Evolutionary conservation across 139 green algal genomes (phyloP), one percentile per base, ranked within the genome.

Genomic region (Chlorella sp.): DNA sequence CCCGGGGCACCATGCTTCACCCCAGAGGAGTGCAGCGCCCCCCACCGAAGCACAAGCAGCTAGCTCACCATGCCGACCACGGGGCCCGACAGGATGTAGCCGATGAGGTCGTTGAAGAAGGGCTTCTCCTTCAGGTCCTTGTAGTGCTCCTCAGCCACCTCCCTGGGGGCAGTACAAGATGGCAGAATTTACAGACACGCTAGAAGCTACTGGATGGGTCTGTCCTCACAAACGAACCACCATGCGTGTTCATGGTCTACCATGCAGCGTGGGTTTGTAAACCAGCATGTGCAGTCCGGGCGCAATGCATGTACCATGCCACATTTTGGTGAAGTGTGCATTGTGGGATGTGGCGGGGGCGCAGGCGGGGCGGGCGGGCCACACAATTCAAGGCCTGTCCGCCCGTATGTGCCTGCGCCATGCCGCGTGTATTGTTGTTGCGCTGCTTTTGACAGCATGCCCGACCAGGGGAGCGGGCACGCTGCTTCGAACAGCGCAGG

Each of bases 81-180:
- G 24, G 97, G 97, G 28, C 97, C 97, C 24, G 94, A 98, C 14
- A 93, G 86, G 76, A 99, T 99, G 94, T 99, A 99, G 34, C 97
- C 92, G 3, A 99, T 96, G 5, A 99, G 92, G 30, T 93, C 94
- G 60, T 81, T 78, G 91, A 98, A 99, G 87, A 99, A 99, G 19
- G 96, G 96, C 91, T 98, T 99, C 36, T 54, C 65, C 46, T 87
- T 90, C 58, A 99, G 92, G 82, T 99, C 97, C 85, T 95, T 94
- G 91, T 99, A 99, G 91, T 99, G 96, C 90, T 98, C 92, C 92
- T 98, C 93, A 36, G 94, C 94, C 48, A 96, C 84, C 32, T 90
- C 87, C 74, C 91, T 86, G 48, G 13, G 22, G 76, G 36, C 13
- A 9, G 26, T 28, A 32, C 48, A 38, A 38, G 26, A 34, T 4